These are phyloP conservation scores for Holtermannia corniformis DNA, from an alignment of 768 basidiomycete genomes.

Conservation along the genomic window DNA sequence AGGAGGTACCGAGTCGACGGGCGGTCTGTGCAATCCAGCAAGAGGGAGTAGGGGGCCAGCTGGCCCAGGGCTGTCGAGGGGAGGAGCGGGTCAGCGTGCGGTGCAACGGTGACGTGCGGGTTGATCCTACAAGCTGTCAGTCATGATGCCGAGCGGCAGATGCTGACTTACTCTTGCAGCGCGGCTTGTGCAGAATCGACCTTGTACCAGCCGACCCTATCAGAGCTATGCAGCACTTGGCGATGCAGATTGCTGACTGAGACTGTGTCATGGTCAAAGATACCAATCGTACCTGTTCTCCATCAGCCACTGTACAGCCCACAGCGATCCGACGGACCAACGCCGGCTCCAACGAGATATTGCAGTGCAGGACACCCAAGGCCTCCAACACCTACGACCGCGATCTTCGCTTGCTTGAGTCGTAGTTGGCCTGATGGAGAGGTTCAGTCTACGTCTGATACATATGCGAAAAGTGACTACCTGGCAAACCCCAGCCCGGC, in stretches of 20 bases:
- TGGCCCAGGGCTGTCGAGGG: constrained; percentile 50
- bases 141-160: neutral
- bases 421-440: constrained; percentile 65
- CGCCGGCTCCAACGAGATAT: constrained; percentile 82
- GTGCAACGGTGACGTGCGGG: constrained; percentile 54
- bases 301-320: too few species aligned
- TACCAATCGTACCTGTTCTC: constrained; percentile 61
- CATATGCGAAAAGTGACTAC: constrained; percentile 42
- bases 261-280: constrained; percentile 81
- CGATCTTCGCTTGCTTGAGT: constrained; percentile 62
- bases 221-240: constrained; percentile 76
- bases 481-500: constrained; percentile 74
- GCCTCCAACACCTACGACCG: constrained; percentile 89
- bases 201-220: constrained; percentile 65
- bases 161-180: constrained; percentile 51
- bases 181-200: constrained; percentile 69
- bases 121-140: constrained; percentile 53
- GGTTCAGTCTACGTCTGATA: neutral
- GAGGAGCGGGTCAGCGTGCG: constrained; percentile 50
- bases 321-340: constrained; percentile 54
- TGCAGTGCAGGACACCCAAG: constrained; percentile 92
- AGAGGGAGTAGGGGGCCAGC: constrained; percentile 57
- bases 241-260: constrained; percentile 83
- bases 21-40: constrained; percentile 94
- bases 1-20: constrained; percentile 84